Base-by-base conservation (phyloP, 805 yeast species). In the Pichia heedii region DNA sequence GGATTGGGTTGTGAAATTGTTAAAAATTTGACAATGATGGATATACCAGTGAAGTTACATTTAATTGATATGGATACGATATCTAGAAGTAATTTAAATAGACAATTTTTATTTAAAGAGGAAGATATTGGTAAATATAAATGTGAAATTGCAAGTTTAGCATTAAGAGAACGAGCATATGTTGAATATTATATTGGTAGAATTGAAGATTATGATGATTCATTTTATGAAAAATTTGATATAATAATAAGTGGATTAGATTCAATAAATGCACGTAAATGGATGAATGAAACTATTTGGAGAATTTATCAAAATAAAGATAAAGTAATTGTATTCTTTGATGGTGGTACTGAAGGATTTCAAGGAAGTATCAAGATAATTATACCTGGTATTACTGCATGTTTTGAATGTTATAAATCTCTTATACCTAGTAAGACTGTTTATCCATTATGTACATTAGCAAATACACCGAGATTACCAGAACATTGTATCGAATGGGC, bases 401-500 rank as follows among this genome's bases (percentile, higher is more conserved):
- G 98, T 63, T 90, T 86, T 66, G 97, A 90, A 59, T 90, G 98
- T 56, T 84, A 95, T 5, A 66, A 85, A 42, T 84, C 81, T 46
- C 73, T 94, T 60, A 67, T 88, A 35, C 76, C 84, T 11, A 71
- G 72, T 1, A 76, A 73, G 48, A 67, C 68, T 10, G 80, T 87
- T 0, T 85, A 79, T 53, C 97, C 97, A 2, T 79, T 90, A 51
- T 93, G 97, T 61, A 93, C 97, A 0, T 81, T 93, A 41, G 95
- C 96, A 2, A 84, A 88, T 46, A 87, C 93, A 9, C 97, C 97
- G n/a, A 65, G 97, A 47, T 63, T 87, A 9, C 93, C 96, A 0
- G 96, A 89, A 54, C 97, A 90, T 61, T 88, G 97, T 54, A 80
- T 90, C 10, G 96, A 89, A 59, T 90, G 93, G 83, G 88, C 90